A percentile compares a stretch with the other conserved stretches of the same genome.
These are phyloP conservation scores for Telopea speciosissima DNA, from an alignment of 177 flowering plant species.

Conservation along the genomic window DNA sequence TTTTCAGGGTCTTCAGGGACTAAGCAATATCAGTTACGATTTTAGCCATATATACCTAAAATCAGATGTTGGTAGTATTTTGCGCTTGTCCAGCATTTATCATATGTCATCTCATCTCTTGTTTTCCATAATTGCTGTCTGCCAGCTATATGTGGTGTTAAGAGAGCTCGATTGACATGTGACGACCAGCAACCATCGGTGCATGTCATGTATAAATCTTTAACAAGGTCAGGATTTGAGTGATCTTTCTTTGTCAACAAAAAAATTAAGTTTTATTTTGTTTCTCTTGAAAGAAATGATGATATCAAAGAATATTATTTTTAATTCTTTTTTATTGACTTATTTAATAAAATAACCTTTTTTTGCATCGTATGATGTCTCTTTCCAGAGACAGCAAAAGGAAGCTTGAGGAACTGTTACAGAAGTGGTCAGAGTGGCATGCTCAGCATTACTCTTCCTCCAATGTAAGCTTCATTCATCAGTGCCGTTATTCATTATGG, in stretches of 20 bases:
- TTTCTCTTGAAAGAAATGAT: background rate
- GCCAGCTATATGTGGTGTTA: constrained; percentile 56
- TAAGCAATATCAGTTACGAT: constrained; percentile 1
- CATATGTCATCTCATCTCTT: background rate
- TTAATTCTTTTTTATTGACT: background rate
- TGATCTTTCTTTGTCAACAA: constrained; percentile 6
- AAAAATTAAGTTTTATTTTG: background rate
- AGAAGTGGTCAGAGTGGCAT: constrained; percentile 94
- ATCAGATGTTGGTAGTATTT: background rate
- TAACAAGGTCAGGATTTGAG: constrained; percentile 55
- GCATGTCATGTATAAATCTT: constrained; percentile 48
- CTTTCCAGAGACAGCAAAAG: constrained; percentile 63
- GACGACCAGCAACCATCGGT: constrained; percentile 70
- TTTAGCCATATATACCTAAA: background rate
- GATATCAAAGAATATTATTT: background rate
- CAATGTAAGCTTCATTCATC: constrained; percentile 32
- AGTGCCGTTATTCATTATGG: background rate
- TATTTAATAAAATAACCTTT: background rate
- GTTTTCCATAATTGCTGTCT: constrained; percentile 34
- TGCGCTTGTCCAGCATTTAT: background rate
- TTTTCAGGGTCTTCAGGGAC: background rate
- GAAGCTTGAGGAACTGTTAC: constrained; percentile 76
- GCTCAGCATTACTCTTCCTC: constrained; percentile 41
- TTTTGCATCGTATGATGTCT: constrained; percentile 1
- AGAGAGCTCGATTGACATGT: constrained; percentile 56